Percentiles rank a stretch among this genome's conserved stretches.
These are phyloP conservation scores for Piedraia hortae DNA, from an alignment of 2,329 filamentous ascomycete species.

Conservation along the genomic window DNA sequence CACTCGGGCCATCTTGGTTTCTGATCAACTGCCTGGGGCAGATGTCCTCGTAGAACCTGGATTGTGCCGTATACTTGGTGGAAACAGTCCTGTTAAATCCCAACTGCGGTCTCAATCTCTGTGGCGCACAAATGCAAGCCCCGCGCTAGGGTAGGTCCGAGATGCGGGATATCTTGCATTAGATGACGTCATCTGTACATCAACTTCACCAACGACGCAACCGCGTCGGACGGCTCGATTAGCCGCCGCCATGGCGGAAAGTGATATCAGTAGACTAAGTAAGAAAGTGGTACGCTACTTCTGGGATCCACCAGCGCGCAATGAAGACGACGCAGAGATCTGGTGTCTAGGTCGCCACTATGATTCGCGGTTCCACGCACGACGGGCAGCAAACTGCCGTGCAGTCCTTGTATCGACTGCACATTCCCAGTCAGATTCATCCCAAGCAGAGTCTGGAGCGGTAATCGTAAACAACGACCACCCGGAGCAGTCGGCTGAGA, in stretches of 20 bases:
- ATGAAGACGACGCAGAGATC: constrained; percentile 47
- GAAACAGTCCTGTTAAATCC: too few relatives aligned
- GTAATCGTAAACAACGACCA: constrained; percentile 6
- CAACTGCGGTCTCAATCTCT: too few relatives aligned
- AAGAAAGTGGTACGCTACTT: constrained; percentile 72
- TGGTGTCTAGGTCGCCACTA: constrained; percentile 52
- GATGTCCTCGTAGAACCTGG: too few relatives aligned
- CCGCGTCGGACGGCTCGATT: background rate
- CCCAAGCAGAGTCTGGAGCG: constrained; percentile 11
- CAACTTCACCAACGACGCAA: too few relatives aligned
- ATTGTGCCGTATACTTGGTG: too few relatives aligned
- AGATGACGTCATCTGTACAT: too few relatives aligned
- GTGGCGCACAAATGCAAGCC: too few relatives aligned
- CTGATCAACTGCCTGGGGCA: too few relatives aligned
- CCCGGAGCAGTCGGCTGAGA: constrained; percentile 4
- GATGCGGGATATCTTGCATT: too few relatives aligned
- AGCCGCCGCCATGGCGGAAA: constrained; percentile 10
- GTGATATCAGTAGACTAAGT: constrained; percentile 45
- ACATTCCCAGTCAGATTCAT: constrained; percentile 8
- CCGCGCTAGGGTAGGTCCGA: too few relatives aligned
- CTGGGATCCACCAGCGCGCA: constrained; percentile 70
- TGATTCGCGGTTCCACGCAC: constrained; percentile 12
- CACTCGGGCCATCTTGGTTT: too few relatives aligned
- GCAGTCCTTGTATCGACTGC: constrained; percentile 2
- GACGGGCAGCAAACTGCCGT: too few relatives aligned